Percentiles rank a stretch among this genome's conserved stretches.
Conservation (phyloP, 352 stramenopile species). For the Hyaloperonospora arabidopsidis region DNA sequence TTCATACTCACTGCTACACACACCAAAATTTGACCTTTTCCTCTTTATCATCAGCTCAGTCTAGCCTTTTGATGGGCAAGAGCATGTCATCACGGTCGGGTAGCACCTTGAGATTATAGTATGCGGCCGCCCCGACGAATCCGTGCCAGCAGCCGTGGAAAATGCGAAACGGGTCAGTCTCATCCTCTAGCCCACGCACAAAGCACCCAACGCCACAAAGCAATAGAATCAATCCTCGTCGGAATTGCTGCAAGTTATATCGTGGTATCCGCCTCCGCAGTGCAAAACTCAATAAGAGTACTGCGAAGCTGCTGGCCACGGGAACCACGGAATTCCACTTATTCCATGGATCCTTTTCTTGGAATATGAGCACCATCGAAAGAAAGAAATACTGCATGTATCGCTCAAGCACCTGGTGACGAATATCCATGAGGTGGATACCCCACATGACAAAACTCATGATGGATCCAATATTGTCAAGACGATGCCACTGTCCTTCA, state of each 20-base stretch:
- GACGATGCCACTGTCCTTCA: slow-evolving; percentile 72
- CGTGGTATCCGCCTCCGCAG: slow-evolving; percentile 32
- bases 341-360: slow-evolving; percentile 78
- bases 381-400: slow-evolving; percentile 72
- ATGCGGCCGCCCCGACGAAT: slow-evolving; percentile 60
- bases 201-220: slow-evolving; percentile 49
- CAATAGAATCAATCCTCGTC: slow-evolving; percentile 42
- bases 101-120: slow-evolving; percentile 67
- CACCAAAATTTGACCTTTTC: background rate
- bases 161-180: slow-evolving; percentile 68
- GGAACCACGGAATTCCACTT: slow-evolving; percentile 45
- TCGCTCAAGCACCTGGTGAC: slow-evolving; percentile 26
- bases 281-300: slow-evolving; percentile 40
- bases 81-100: slow-evolving; percentile 20
- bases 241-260: slow-evolving; percentile 50
- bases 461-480: slow-evolving; percentile 79
- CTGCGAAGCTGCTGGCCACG: slow-evolving; percentile 36
- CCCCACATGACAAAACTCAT: slow-evolving; percentile 74
- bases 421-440: slow-evolving; percentile 73
- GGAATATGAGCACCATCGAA: slow-evolving; percentile 49
- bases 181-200: slow-evolving; percentile 53
- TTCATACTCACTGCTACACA: no score
- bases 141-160: slow-evolving; percentile 80
- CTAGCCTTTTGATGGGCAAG: slow-evolving; percentile 37
- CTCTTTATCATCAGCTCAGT: slow-evolving; percentile 3